Base-by-base conservation (phyloP, 2,329 filamentous ascomycete genomes). In the Diaporthe sp. region DNA sequence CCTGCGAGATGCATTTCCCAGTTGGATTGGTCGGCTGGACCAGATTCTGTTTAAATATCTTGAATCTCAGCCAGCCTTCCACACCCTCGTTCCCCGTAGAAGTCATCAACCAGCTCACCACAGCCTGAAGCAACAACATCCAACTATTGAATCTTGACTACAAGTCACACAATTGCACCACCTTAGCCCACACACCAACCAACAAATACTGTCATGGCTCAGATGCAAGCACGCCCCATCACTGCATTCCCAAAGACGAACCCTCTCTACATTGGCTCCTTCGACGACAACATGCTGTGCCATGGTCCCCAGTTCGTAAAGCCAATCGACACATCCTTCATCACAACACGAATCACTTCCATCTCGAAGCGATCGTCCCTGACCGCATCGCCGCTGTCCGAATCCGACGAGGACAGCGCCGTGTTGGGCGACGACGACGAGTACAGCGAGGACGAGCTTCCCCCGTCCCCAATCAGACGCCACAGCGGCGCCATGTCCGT, bases 401-500 rank as follows among this genome's bases (percentile, higher is more conserved):
- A 69, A 37, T 59, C 42, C 44, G 68, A 72, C 28, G 75, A 77
- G 15, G 73, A 75, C 73, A 67, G 49, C 25, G 75, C 75, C 62
- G 73, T 77, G 25, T 57, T 77, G n/a, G 73, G 69, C 17, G 75
- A 77, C 69, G 75, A 75, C 73, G 75, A 77, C 61, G 75, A 73
- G 51, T 72, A 65, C 62, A 73, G 61, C 75, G 75, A 75, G 19
- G 75, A 75, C 69, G 75, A 77, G 73, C 75, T 77, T 15, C 75
- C 75, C 4, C 75, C 69, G 4, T 77, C 75, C 28, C 75, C 75
- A 17, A 61, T 72, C 62, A 68, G 75, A 44, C 73, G 75, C 12
- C 75, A 77, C 70, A 75, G 73, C 25, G 75, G 75, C 25, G 75
- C 75, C 73, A 75, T 77, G 49, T 77, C 75, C 73, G 75, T 77